Base-by-base conservation (phyloP, 2,329 filamentous ascomycete genomes). In the Rhinocladiella mackenziei region DNA sequence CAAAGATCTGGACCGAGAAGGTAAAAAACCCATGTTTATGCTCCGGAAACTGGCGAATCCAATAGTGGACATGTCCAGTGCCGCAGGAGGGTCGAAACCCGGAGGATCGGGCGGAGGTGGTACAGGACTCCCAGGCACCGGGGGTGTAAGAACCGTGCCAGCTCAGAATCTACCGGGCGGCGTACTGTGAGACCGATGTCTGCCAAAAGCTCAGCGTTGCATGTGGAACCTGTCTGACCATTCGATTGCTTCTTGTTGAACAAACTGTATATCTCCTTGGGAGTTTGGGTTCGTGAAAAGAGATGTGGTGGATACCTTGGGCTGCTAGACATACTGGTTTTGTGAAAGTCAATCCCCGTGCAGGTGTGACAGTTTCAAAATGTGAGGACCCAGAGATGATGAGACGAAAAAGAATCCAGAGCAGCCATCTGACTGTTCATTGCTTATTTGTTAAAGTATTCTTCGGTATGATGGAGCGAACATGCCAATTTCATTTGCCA, bases 1-100 rank as follows among this genome's bases (percentile, higher is more conserved):
- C 70, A 98, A 98, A 69, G 89, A 97, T 64, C 72, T 98, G 44
- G 89, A 97, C 62, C 89, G 89, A 64, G 92, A 97, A 70, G 92
- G 92, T 34, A 85, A 94, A 68, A 98, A 97, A 64, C 92, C 92
- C 15, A 97, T 97, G 92, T 98, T 98, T 62, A 98, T 98, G 92
- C 72, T 98, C 44, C 74, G 92, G 41, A 77, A 77, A 55, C 75
- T 82, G 55, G 76, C 78, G n/a, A 57, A 57, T 22, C 47, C 51
- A 9, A 50, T 55, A 9, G 36, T 42, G 17, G 49, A 54, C 7
- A 39, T 50, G 18, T 45, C 48, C 6, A 22, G 38, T 14, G 43
- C 51, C 2, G 42, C 40, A 8, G 45, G 48, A n/a, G 45, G 49
- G 13, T 17, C 45, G 31, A 51, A 52, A 35, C 45, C 48, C 3